A percentile compares a stretch with the other conserved stretches of the same genome.
Conservation (phyloP, 1,139 yeast species). For the Starmera stellimalicola region DNA sequence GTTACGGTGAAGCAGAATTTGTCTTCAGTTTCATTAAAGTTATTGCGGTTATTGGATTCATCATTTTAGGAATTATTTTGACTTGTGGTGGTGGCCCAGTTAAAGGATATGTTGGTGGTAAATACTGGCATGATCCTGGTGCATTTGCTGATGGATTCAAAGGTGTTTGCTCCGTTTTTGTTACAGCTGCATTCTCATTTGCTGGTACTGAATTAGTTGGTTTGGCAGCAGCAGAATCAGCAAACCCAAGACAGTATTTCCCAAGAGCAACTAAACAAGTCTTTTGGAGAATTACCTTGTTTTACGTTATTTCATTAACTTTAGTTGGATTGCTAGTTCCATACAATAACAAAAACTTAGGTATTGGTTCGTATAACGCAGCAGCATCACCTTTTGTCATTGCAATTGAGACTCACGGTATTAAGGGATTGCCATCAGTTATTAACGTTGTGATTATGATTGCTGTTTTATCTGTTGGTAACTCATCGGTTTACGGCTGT, state of each 20-base stretch:
- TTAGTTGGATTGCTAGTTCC: conserved; percentile 39
- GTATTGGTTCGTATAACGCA: conserved; percentile 37
- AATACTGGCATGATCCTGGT: conserved; percentile 49
- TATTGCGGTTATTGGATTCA: conserved; percentile 51
- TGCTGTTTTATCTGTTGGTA: conserved; percentile 66
- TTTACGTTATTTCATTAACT: conserved; percentile 40
- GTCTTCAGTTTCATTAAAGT: conserved; percentile 48
- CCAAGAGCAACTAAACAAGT: conserved; percentile 72
- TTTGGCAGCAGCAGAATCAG: conserved; percentile 80
- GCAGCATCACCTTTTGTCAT: conserved; percentile 55
- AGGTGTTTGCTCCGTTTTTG: conserved; percentile 40
- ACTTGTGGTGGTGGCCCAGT: conserved; percentile 63
- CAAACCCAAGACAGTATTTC: conserved; percentile 61
- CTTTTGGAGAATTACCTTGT: conserved; percentile 60
- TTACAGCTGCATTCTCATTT: conserved; percentile 46
- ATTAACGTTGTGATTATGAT: conserved; percentile 43
- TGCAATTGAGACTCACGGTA: conserved; percentile 45
- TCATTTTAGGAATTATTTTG: conserved; percentile 54
- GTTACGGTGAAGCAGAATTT: conserved; percentile 51
- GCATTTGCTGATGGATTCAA: conserved; percentile 55
- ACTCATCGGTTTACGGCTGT: conserved; percentile 54
- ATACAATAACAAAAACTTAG: conserved; percentile 28
- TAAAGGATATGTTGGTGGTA: conserved; percentile 50
- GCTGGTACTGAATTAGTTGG: conserved; percentile 71
- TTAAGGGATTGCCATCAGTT: conserved; percentile 44